Percentiles rank a stretch among this genome's conserved stretches.
Conservation (phyloP, 2,329 filamentous ascomycete species). For the Cladosporium sphaerospermum region DNA sequence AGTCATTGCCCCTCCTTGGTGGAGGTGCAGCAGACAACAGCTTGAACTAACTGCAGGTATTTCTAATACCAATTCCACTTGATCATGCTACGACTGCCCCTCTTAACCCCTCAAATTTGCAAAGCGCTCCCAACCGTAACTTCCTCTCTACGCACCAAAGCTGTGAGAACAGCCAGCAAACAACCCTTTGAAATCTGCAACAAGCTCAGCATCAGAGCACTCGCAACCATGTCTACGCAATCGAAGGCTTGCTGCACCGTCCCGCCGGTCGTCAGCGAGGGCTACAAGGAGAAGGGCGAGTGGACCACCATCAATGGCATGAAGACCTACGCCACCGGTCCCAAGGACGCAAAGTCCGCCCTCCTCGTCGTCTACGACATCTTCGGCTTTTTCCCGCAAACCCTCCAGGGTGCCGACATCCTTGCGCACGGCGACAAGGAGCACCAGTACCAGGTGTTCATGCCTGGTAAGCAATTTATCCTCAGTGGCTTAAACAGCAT, state of each 20-base stretch:
- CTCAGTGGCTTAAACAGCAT: too few relatives aligned
- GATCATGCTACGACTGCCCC: constrained; percentile 8
- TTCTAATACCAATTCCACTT: background rate
- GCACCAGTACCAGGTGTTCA: constrained; percentile 70
- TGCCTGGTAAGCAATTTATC: constrained; percentile 46
- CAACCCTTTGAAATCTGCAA: background rate
- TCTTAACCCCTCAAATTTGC: background rate
- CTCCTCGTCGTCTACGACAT: constrained; percentile 57
- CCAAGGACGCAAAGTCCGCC: constrained; percentile 48
- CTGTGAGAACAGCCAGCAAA: background rate
- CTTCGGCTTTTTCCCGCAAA: constrained; percentile 60
- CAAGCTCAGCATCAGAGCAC: background rate
- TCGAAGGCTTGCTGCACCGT: constrained; percentile 43
- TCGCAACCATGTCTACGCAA: constrained; percentile 26
- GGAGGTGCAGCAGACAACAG: background rate
- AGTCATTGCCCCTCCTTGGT: background rate
- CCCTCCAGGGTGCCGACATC: constrained; percentile 58
- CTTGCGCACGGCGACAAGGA: constrained; percentile 48
- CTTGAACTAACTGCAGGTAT: background rate
- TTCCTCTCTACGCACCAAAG: background rate
- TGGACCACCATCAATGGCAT: constrained; percentile 55
- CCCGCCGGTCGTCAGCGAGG: constrained; percentile 42
- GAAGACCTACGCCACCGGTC: constrained; percentile 57
- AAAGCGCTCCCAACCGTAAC: background rate
- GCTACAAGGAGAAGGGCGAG: constrained; percentile 53